Conservation (phyloP, 1,139 yeast species). For the Suhomyces chickasaworum region DNA sequence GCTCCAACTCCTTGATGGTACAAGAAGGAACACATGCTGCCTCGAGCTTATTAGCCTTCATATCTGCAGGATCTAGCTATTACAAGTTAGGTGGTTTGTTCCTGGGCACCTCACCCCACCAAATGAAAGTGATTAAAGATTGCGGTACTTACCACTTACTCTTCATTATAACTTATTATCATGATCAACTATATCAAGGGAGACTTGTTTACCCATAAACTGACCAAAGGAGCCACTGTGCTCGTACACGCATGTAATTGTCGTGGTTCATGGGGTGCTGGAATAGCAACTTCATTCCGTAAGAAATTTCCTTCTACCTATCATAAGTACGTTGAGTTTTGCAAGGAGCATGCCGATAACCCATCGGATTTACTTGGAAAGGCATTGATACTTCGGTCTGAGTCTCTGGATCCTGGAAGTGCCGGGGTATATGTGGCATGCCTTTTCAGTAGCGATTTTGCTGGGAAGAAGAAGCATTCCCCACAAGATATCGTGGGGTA, state of each 20-base stretch:
- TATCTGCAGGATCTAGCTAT: constrained; percentile 8
- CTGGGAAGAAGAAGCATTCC: constrained; percentile 27
- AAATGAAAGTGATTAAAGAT: background rate
- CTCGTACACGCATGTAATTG: constrained; percentile 81
- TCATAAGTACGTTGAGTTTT: constrained; percentile 47
- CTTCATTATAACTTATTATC: background rate
- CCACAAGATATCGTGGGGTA: constrained; percentile 45
- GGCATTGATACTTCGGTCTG: constrained; percentile 47
- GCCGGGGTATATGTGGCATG: constrained; percentile 53
- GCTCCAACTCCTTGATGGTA: constrained; percentile 2
- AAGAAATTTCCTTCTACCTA: constrained; percentile 54
- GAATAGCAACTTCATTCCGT: constrained; percentile 62
- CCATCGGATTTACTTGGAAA: constrained; percentile 53
- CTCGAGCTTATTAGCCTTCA: constrained; percentile 5
- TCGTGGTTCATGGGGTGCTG: constrained; percentile 83
- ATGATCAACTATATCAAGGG: constrained; percentile 57
- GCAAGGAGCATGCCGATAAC: constrained; percentile 33
- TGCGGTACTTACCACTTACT: constrained; percentile 1
- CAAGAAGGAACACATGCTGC: constrained; percentile 1
- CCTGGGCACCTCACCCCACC: constrained; percentile 11
- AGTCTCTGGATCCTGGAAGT: constrained; percentile 30
- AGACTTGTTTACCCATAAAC: constrained; percentile 51
- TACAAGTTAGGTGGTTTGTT: constrained; percentile 1
- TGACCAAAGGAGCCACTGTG: constrained; percentile 33
- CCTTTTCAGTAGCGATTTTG: constrained; percentile 64